Evolutionary conservation across 306 rosid genomes (phyloP).

Genomic region (Vicia faba): DNA sequence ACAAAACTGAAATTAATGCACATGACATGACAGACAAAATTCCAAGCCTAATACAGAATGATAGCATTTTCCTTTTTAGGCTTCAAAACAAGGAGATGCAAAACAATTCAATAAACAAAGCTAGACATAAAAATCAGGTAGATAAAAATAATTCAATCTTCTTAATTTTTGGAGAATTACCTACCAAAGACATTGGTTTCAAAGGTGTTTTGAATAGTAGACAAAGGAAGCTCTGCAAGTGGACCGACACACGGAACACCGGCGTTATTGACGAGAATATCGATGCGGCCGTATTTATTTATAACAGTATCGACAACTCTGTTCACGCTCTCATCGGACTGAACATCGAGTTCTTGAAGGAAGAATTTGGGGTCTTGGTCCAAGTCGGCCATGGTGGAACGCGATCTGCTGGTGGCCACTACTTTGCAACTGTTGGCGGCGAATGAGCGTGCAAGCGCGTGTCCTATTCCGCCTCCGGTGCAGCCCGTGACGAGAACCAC

Average conservation of each 20-base stretch:
- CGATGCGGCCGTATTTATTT: conserved; percentile 60
- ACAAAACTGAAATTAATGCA: too few relatives aligned
- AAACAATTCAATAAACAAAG: not conserved
- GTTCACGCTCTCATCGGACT: conserved; percentile 67
- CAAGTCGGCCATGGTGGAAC: conserved; percentile 59
- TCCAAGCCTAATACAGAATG: too few relatives aligned
- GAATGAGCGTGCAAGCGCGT: conserved; percentile 74
- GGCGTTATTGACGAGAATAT: conserved; percentile 80
- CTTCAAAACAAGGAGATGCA: too few relatives aligned
- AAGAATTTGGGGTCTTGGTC: conserved; percentile 53
- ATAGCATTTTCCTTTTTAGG: too few relatives aligned
- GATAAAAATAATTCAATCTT: not conserved
- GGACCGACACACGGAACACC: conserved; percentile 83
- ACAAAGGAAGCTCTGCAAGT: conserved; percentile 71
- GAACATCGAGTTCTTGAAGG: conserved; percentile 72
- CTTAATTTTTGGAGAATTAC: not conserved
- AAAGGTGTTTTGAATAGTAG: conserved; percentile 57
- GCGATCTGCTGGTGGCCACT: conserved; percentile 74
- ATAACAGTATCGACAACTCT: conserved; percentile 47
- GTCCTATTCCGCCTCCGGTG: conserved; percentile 68
- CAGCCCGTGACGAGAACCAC: conserved; percentile 87
- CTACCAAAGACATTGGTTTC: conserved; percentile 77
- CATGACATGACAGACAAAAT: too few relatives aligned
- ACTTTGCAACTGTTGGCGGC: conserved; percentile 64
- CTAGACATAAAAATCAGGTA: too few relatives aligned